A percentile compares a stretch with the other conserved stretches of the same genome.
Evolutionary conservation across 176 grass and related monocot species (phyloP).

Genomic region (Pontederia crassipes): DNA sequence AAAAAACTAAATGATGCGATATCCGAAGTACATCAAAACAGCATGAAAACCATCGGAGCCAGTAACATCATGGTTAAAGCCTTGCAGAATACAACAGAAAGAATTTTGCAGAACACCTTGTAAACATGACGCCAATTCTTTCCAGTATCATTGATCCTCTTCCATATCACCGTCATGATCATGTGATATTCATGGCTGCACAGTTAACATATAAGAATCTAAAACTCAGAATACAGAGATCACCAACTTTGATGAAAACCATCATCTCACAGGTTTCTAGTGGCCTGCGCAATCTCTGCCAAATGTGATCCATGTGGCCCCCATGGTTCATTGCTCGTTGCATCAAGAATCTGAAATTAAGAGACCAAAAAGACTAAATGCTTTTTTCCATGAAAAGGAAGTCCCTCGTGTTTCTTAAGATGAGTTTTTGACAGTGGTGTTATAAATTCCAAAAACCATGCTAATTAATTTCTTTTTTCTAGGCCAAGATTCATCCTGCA

Average conservation of each 20-base stretch:
- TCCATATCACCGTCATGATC: constrained; percentile 56
- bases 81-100: neutral
- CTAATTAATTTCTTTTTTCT: too few species aligned
- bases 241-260: neutral
- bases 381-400: too few species aligned
- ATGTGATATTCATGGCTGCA: constrained; percentile 47
- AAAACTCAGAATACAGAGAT: neutral
- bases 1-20: too few species aligned
- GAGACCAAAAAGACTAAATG: neutral
- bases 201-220: constrained; percentile 10
- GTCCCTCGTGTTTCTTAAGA: too few species aligned
- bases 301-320: constrained; percentile 88
- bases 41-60: too few species aligned
- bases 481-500: too few species aligned
- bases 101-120: constrained; percentile 34
- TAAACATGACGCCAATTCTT: constrained; percentile 71
- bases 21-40: too few species aligned
- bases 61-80: too few species aligned
- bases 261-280: constrained; percentile 57
- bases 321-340: constrained; percentile 96
- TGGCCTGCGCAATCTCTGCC: constrained; percentile 77
- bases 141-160: constrained; percentile 37
- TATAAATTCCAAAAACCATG: too few species aligned
- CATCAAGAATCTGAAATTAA: constrained; percentile 66
- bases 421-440: too few species aligned